Conservation (phyloP, 2,329 filamentous ascomycete species). For the Chalaropsis thielavioides region DNA sequence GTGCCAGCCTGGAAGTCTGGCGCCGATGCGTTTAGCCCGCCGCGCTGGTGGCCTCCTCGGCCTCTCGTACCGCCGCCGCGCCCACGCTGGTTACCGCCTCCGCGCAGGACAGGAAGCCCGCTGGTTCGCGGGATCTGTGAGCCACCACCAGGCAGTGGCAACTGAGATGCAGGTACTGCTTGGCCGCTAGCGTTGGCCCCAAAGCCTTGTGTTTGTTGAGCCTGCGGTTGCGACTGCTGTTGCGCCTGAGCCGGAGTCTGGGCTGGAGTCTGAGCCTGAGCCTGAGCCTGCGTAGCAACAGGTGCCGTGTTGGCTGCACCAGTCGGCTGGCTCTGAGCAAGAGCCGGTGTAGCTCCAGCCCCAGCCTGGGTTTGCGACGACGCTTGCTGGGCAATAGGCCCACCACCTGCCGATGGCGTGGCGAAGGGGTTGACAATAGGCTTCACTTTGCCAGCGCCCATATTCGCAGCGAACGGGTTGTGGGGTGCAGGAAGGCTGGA, state of each 20-base stretch:
- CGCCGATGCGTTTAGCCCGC: slow-evolving; percentile 35
- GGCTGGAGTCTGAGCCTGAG: too few species aligned
- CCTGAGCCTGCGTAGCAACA: background rate
- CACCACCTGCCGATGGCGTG: background rate
- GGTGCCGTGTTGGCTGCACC: background rate
- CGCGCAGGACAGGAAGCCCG: slow-evolving; percentile 31
- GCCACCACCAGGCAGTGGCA: slow-evolving; percentile 1
- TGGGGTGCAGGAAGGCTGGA: background rate
- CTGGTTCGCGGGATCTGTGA: slow-evolving; percentile 17
- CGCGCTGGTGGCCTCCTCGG: slow-evolving; percentile 26
- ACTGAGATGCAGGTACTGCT: slow-evolving; percentile 3
- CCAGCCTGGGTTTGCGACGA: background rate
- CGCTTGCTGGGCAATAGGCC: background rate
- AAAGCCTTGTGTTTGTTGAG: slow-evolving; percentile 10
- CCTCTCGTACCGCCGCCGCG: slow-evolving; percentile 24
- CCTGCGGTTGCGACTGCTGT: slow-evolving; percentile 14
- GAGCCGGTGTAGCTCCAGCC: background rate
- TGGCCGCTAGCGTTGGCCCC: slow-evolving; percentile 10
- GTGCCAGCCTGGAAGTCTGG: slow-evolving; percentile 43
- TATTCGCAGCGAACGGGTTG: slow-evolving; percentile 7
- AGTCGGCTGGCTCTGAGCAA: background rate
- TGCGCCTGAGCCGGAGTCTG: background rate
- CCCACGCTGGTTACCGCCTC: slow-evolving; percentile 23
- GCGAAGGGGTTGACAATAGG: slow-evolving; percentile 10
- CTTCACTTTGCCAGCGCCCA: background rate